Percentiles rank a stretch among this genome's conserved stretches.
These are phyloP conservation scores for Lizonia empirigonia DNA, from an alignment of 2,329 filamentous ascomycete species.

Conservation along the genomic window DNA sequence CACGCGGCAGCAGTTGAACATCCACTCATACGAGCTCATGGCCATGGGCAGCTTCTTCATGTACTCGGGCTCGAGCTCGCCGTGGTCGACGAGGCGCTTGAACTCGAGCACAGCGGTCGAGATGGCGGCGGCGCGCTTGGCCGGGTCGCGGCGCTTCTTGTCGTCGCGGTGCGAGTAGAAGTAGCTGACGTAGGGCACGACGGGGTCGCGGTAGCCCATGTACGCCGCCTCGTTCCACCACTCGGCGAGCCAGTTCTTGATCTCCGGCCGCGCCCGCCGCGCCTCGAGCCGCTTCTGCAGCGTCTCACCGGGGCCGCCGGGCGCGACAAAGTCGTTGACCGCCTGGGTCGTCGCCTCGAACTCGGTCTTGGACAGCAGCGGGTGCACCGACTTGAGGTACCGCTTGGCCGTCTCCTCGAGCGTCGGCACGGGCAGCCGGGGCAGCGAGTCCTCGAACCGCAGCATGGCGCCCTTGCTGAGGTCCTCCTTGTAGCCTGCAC, in stretches of 20 bases:
- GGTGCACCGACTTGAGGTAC: constrained; percentile 80
- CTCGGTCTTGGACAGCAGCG: constrained; percentile 71
- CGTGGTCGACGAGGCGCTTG: constrained; percentile 86
- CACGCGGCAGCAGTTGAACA: constrained; percentile 95
- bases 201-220: constrained; percentile 89
- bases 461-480: constrained; percentile 79
- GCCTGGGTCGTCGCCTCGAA: constrained; percentile 77
- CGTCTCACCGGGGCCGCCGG: constrained; percentile 80
- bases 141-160: constrained; percentile 81
- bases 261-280: constrained; percentile 75
- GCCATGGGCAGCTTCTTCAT: constrained; percentile 98
- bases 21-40: constrained; percentile 98
- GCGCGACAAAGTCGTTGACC: constrained; percentile 84
- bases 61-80: constrained; percentile 91
- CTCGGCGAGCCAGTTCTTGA: constrained; percentile 93
- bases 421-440: constrained; percentile 76
- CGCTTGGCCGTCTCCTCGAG: constrained; percentile 81
- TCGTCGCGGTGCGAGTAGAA: constrained; percentile 99
- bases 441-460: constrained; percentile 84
- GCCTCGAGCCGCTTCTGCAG: constrained; percentile 88
- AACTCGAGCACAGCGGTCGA: constrained; percentile 86
- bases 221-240: constrained; percentile 99
- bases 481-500: constrained; percentile 77
- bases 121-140: constrained; percentile 91
- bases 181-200: constrained; percentile 98